A percentile compares a stretch with the other conserved stretches of the same genome.
These are phyloP conservation scores for Heliophila coronopifolia DNA, from an alignment of 441 rosid genomes.

Conservation along the genomic window DNA sequence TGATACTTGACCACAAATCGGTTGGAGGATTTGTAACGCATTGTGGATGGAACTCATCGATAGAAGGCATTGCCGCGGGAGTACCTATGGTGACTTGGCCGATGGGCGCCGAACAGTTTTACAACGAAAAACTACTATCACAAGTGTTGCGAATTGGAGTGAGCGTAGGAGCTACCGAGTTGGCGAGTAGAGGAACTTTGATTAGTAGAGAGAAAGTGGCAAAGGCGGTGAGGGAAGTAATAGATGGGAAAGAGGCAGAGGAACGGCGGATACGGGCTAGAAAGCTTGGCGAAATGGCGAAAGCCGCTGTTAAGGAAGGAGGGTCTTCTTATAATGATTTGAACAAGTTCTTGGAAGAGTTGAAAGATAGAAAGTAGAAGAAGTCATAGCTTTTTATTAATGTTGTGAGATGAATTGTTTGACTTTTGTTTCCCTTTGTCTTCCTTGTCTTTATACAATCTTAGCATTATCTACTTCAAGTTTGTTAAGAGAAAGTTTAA, in stretches of 20 bases:
- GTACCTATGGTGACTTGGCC: slow-evolving; percentile 65
- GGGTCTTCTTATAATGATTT: slow-evolving; percentile 52
- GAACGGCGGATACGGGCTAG: slow-evolving; percentile 37
- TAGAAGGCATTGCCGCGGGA: slow-evolving; percentile 52
- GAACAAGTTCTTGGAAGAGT: slow-evolving; percentile 32
- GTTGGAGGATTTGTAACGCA: slow-evolving; percentile 56
- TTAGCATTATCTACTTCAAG: background rate
- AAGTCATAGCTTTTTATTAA: background rate
- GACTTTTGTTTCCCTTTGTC: background rate
- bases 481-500: background rate
- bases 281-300: slow-evolving; percentile 36
- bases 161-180: slow-evolving; percentile 31
- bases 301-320: slow-evolving; percentile 39
- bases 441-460: background rate
- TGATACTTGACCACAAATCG: slow-evolving; percentile 60
- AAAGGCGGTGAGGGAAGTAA: slow-evolving; percentile 39
- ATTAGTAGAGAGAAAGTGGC: slow-evolving; percentile 37
- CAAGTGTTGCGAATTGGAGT: slow-evolving; percentile 39
- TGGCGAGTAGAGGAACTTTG: slow-evolving; percentile 25
- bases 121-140: slow-evolving; percentile 47
- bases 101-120: slow-evolving; percentile 41
- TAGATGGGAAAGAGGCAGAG: slow-evolving; percentile 37
- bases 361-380: slow-evolving; percentile 17
- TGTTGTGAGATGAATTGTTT: slow-evolving; percentile 9
- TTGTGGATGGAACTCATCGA: slow-evolving; percentile 63